Base-by-base conservation (phyloP, 805 yeast genomes). In the Phaffomyces opuntiae region DNA sequence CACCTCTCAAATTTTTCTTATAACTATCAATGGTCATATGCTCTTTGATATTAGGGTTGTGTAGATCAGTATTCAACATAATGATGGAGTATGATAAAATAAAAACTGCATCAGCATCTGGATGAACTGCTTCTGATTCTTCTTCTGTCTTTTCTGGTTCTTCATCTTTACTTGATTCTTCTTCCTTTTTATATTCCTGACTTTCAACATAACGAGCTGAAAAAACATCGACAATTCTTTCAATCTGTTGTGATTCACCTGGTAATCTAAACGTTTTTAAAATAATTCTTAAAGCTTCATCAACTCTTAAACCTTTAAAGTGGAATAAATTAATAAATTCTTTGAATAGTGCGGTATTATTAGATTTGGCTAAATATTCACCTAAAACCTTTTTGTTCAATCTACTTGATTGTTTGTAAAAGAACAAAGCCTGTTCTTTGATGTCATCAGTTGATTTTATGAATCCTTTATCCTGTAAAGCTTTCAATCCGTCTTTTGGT, bases 241-340 rank as follows among this genome's bases (percentile, higher is more conserved):
- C 99, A 61, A 93, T 93, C 63, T 88, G 96, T 59, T 89, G 98
- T 0, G 97, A 85, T 66, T 93, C 99, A 49, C 99, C 99, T 1
- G 98, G 98, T 41, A 93, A 72, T 62, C 99, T 77, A 60, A 93
- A 91, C 19, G 85, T 77, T 46, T 86, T 84, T 53, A 95, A 70
- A 49, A 93, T 64, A 46, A 86, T 73, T 57, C 99, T 75, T 43
- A 93, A 69, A 0, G 96, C 96, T 64, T 91, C 97, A 63, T 93
- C 99, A 3, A 95, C 91, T 57, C 99, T 73, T 54, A 85, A 69
- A 17, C 78, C 83, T 34, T 72, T 68, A 60, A 90, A 90, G 47
- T 90, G 91, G 61, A 91, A 83, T 45, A 80, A 63, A 1, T 70
- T 68, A 52, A 91, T 76, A 59, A 88, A 93, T 40, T 75, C 69